These are phyloP conservation scores for Cupressus sempervirens DNA, from an alignment of 75 land plant species.

Conservation along the genomic window DNA sequence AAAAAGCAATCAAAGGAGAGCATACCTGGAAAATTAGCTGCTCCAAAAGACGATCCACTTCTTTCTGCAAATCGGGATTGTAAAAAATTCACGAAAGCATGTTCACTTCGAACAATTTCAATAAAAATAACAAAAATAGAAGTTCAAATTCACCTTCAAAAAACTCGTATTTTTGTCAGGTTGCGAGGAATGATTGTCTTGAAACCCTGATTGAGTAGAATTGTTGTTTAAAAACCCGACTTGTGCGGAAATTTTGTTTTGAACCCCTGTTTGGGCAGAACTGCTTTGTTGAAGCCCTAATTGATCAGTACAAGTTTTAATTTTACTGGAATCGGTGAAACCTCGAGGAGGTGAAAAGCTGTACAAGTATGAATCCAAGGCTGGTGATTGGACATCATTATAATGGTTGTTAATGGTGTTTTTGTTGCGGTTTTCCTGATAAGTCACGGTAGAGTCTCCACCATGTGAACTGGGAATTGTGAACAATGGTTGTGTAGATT, in stretches of 20 bases:
- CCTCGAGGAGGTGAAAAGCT: slow-evolving; percentile 4
- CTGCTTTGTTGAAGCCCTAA: not conserved
- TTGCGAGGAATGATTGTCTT: not conserved
- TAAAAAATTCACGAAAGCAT: not conserved
- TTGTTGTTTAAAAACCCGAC: not conserved
- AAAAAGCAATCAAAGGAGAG: not conserved
- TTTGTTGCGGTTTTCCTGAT: not conserved
- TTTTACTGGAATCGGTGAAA: not conserved
- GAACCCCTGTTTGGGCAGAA: not conserved
- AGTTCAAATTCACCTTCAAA: not conserved
- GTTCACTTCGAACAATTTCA: not conserved
- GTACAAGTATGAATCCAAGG: not conserved
- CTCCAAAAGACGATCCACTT: slow-evolving; percentile 4
- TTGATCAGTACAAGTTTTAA: not conserved
- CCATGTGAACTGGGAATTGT: not conserved
- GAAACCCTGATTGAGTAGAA: not conserved
- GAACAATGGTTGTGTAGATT: not conserved
- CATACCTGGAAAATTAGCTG: slow-evolving; percentile 6
- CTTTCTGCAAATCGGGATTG: not conserved
- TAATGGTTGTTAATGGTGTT: not conserved
- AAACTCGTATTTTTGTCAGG: not conserved
- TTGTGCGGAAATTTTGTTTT: not conserved
- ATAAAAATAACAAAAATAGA: not conserved
- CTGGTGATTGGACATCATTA: not conserved
- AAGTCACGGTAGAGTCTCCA: not conserved